Conservation (phyloP, 495 filamentous ascomycete genomes). For the Aspergillus bertholletiae region DNA sequence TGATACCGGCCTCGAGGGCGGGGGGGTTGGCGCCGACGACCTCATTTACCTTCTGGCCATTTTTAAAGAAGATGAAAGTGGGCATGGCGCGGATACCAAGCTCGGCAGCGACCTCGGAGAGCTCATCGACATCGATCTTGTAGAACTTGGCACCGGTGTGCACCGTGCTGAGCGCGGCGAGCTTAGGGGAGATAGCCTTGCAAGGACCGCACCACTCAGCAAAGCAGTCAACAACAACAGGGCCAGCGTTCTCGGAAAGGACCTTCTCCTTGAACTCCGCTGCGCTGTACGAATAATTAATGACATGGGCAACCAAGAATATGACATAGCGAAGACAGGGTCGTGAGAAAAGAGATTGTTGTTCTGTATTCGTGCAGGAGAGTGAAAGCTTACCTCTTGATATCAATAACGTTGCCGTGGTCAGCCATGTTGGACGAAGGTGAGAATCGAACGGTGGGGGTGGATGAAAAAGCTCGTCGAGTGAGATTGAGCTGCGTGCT, state of each 20-base stretch:
- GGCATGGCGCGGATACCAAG: slow-evolving; percentile 92
- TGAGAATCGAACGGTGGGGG: slow-evolving; percentile 38
- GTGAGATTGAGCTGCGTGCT: slow-evolving; percentile 17
- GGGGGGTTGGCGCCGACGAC: slow-evolving; percentile 79
- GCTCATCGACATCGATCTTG: slow-evolving; percentile 90
- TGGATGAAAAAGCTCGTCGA: slow-evolving; percentile 29
- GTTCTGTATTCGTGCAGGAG: neutral
- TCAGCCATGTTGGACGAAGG: slow-evolving; percentile 50
- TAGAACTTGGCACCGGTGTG: slow-evolving; percentile 64
- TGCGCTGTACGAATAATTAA: slow-evolving; percentile 43
- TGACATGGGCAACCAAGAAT: slow-evolving; percentile 4
- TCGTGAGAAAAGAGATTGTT: no score
- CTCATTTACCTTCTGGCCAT: slow-evolving; percentile 64
- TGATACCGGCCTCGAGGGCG: slow-evolving; percentile 54
- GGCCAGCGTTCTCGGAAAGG: slow-evolving; percentile 37
- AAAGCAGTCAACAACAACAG: slow-evolving; percentile 82
- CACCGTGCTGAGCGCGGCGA: slow-evolving; percentile 59
- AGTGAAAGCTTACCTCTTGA: slow-evolving; percentile 27
- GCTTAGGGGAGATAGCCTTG: slow-evolving; percentile 76
- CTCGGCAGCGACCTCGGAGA: slow-evolving; percentile 71
- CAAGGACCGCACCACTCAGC: slow-evolving; percentile 95
- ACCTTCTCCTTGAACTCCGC: slow-evolving; percentile 49
- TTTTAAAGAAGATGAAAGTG: slow-evolving; percentile 83
- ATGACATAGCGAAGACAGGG: neutral
- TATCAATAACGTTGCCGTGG: slow-evolving; percentile 24